Conservation (phyloP, 2,329 filamentous ascomycete genomes). For the Blumeria hordei region DNA sequence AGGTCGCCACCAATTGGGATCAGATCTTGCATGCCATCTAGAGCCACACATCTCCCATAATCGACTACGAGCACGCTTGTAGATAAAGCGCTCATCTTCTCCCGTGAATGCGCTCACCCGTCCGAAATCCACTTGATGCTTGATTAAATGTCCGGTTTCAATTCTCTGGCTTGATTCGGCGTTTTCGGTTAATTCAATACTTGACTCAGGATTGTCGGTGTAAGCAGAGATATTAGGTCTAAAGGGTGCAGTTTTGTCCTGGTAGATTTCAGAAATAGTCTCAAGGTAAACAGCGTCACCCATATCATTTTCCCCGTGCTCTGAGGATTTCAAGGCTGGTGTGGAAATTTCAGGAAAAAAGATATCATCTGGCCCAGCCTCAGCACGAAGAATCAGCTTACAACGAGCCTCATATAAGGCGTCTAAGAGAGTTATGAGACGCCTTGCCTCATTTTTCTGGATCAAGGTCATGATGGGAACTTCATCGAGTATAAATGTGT, state of each 20-base stretch:
- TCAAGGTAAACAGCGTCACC: conserved; percentile 36
- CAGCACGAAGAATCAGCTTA: conserved; percentile 45
- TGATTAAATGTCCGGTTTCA: conserved; percentile 17
- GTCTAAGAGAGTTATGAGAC: conserved; percentile 60
- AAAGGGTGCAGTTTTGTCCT: conserved; percentile 54
- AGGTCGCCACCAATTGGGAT: conserved; percentile 43
- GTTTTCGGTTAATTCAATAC: conserved; percentile 31
- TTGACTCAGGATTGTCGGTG: conserved; percentile 20
- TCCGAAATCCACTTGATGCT: conserved; percentile 31
- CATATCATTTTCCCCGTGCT: conserved; percentile 14
- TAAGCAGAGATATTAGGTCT: conserved; percentile 55
- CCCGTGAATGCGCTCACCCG: conserved; percentile 47
- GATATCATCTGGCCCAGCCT: conserved; percentile 42
- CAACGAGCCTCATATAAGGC: conserved; percentile 64
- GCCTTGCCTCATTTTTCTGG: conserved; percentile 58
- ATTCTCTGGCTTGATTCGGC: conserved; percentile 23
- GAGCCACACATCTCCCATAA: conserved; percentile 61
- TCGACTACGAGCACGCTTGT: conserved; percentile 51
- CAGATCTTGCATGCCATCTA: conserved; percentile 42
- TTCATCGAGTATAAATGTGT: conserved; percentile 50
- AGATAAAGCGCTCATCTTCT: conserved; percentile 62
- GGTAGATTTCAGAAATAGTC: conserved; percentile 49
- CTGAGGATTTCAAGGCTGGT: conserved; percentile 13
- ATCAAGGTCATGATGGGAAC: conserved; percentile 41
- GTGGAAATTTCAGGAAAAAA: conserved; percentile 42